A percentile compares a stretch with the other conserved stretches of the same genome.
Evolutionary conservation across 768 basidiomycete genomes (phyloP).

Genomic region (Amanita rimosa): DNA sequence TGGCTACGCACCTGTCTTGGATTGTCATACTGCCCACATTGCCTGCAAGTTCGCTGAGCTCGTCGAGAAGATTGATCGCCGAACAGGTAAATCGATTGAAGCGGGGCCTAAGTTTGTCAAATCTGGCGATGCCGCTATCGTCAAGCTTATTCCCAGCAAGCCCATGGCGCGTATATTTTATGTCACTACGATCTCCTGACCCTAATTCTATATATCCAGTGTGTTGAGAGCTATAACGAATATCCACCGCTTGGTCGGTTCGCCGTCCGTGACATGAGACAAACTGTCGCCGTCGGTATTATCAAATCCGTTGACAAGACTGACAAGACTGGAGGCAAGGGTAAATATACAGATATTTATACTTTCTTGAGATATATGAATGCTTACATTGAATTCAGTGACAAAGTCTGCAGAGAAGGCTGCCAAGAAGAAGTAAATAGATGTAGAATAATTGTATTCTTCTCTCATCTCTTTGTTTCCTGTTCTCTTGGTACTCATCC

Average conservation of each 20-base stretch:
- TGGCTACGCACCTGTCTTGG: conserved; percentile 97
- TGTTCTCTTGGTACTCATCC: conserved; percentile 29
- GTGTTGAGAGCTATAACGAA: conserved; percentile 75
- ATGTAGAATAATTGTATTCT: conserved; percentile 61
- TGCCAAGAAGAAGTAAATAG: conserved; percentile 87
- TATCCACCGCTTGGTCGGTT: conserved; percentile 99
- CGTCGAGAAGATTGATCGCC: conserved; percentile 99
- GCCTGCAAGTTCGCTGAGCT: conserved; percentile 99
- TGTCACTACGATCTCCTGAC: not conserved
- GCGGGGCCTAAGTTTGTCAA: conserved; percentile 93
- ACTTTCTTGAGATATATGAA: not conserved
- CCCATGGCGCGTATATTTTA: conserved; percentile 51
- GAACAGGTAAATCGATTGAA: conserved; percentile 91
- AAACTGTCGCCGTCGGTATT: conserved; percentile 97
- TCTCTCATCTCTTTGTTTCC: conserved; percentile 36
- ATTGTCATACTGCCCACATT: conserved; percentile 99
- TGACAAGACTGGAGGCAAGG: conserved; percentile 79
- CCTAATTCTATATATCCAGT: conserved; percentile 10
- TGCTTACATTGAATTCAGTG: conserved; percentile 29
- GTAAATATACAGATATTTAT: conserved; percentile 26
- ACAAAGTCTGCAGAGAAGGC: conserved; percentile 97
- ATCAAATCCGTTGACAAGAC: conserved; percentile 98
- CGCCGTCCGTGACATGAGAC: conserved; percentile 99
- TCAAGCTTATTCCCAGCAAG: conserved; percentile 94
- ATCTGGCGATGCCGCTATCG: conserved; percentile 98